Base-by-base conservation (phyloP, 2,329 filamentous ascomycete genomes). In the Zymoseptoria brevis region DNA sequence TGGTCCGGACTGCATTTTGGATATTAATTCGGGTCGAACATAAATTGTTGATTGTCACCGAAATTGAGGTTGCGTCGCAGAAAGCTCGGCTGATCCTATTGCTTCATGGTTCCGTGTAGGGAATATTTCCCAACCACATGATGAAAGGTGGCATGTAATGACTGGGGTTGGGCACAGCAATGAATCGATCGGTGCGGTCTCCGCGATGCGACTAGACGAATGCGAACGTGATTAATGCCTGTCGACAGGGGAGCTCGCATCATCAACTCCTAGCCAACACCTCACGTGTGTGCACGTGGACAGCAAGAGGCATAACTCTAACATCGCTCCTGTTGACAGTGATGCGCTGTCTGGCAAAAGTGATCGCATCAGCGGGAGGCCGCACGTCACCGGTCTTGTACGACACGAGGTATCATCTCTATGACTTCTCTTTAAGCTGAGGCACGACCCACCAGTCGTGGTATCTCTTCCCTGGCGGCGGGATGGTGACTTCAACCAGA, bases 371-470 rank as follows among this genome's bases (percentile, higher is more conserved):
- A 45, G 4, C 3, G 6, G 13, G 35, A 13, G 35, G 35, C 1
- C 13, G 35, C 35, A 45, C 35, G 35, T 45, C 35, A n/a, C 11
- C 26, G 48, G 41, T 21, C 26, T 41, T 54, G 41, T 51, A 35
- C 24, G 30, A 52, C 53, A 24, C 54, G 35, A 45, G 35, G 35
- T 45, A 11, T 45, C 35, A 45, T 19, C 45, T 53, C 52, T 53
- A 56, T 54, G 54, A 56, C 57, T 62, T 66, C 60, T 65, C 63
- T 50, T 64, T 66, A n/a, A 80, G 64, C 64, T 72, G 76, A 4
- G 74, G 76, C n/a, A 80, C 74, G 26, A 76, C 67, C 78, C 78
- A 80, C 65, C 75, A 77, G 52, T 72, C 71, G 24, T 74, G 70
- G 70, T 76, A 77, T 65, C 77, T 71, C 64, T 74, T 73, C 48